Percentiles rank a stretch among this genome's conserved stretches.
Conservation (phyloP, 768 basidiomycete genomes). For the Lyophyllum shimeji region DNA sequence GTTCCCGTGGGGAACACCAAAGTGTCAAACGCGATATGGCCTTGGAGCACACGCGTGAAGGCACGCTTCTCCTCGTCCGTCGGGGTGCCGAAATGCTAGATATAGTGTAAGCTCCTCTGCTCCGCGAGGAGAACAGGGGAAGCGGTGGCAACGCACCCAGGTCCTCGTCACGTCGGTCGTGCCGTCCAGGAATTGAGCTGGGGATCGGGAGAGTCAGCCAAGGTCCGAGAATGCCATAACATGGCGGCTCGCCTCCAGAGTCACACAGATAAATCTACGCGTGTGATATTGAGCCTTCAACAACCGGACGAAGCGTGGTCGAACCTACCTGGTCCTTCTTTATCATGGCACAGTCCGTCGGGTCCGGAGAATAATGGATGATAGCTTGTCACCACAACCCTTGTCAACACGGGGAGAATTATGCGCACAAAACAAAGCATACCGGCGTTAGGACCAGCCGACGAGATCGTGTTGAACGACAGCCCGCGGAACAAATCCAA, state of each 20-base stretch:
- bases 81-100: conserved; percentile 86
- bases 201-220: neutral
- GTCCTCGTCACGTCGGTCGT: conserved; percentile 96
- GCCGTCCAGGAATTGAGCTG: conserved; percentile 58
- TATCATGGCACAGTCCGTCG: conserved; percentile 70
- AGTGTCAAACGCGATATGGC: conserved; percentile 87
- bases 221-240: neutral
- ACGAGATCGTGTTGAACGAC: conserved; percentile 91
- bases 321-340: conserved; percentile 63
- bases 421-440: conserved; percentile 19
- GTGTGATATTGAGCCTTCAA: neutral
- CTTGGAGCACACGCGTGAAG: conserved; percentile 90
- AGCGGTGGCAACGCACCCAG: conserved; percentile 48
- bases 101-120: neutral
- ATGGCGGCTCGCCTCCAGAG: conserved; percentile 62
- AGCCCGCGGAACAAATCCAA: conserved; percentile 80
- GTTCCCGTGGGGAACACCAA: conserved; percentile 82
- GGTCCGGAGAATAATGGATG: conserved; percentile 90
- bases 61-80: conserved; percentile 80
- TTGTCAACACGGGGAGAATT: neutral
- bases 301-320: neutral
- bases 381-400: conserved; percentile 52
- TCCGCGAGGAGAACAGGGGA: too few relatives aligned
- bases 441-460: conserved; percentile 92
- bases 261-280: conserved; percentile 58